A percentile compares a stretch with the other conserved stretches of the same genome.
Conservation (phyloP, 352 stramenopile species). For the Globisporangium barbulae region DNA sequence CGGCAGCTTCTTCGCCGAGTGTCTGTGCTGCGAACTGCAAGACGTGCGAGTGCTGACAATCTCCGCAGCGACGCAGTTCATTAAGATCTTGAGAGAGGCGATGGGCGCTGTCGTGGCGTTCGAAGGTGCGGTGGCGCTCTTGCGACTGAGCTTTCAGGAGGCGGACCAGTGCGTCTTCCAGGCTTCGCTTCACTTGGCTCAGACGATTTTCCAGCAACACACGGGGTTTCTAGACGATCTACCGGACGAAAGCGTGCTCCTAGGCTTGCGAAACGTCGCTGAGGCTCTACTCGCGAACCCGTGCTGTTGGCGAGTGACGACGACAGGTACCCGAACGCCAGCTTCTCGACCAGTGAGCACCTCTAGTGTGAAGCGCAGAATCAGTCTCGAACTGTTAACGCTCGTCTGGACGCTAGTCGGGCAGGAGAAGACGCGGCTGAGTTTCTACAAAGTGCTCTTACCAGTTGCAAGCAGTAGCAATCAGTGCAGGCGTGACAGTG, state of each 20-base stretch:
- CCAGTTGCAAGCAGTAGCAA: not conserved
- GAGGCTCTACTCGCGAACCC: constrained; percentile 23
- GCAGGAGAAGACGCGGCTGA: constrained; percentile 26
- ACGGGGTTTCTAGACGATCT: constrained; percentile 4
- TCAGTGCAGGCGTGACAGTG: not conserved
- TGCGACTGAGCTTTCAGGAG: constrained; percentile 28
- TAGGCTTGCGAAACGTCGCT: constrained; percentile 27
- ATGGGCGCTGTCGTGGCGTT: constrained; percentile 25
- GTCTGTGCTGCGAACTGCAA: constrained; percentile 21
- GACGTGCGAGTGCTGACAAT: constrained; percentile 28
- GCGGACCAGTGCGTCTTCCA: constrained; percentile 30
- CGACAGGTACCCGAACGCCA: not conserved
- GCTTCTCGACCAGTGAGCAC: not conserved
- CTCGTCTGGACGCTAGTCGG: constrained; percentile 38
- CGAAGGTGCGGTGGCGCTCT: constrained; percentile 42
- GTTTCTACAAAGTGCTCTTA: constrained; percentile 29
- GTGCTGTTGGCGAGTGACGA: constrained; percentile 31
- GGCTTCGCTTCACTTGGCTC: constrained; percentile 33
- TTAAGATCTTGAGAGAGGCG: constrained; percentile 17
- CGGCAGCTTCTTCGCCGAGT: constrained; percentile 48
- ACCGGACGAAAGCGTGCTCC: constrained; percentile 14
- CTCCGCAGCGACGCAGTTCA: constrained; percentile 32
- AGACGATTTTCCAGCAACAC: constrained; percentile 33
- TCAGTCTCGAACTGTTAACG: constrained; percentile 33
- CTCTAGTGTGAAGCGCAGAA: constrained; percentile 7